A percentile compares a stretch with the other conserved stretches of the same genome.
Evolutionary conservation across 129 eudicot genomes (phyloP).

Genomic region (carrot (Daucus carota)): DNA sequence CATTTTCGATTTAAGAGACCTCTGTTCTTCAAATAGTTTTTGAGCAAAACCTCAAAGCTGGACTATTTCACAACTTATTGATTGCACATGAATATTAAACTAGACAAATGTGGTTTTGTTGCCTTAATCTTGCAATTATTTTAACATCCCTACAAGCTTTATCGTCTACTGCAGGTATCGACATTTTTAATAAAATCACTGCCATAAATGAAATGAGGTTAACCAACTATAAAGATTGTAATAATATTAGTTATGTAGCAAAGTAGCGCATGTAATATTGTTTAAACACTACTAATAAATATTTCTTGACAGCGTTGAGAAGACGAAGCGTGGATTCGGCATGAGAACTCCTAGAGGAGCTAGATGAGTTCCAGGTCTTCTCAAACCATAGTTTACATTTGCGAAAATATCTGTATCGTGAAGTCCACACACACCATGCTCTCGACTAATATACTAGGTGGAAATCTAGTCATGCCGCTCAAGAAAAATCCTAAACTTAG

Average conservation of each 20-base stretch:
- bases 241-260: background rate
- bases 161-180: background rate
- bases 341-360: constrained; percentile 63
- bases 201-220: background rate
- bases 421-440: background rate
- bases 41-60: background rate
- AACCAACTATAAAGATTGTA: background rate
- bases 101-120: background rate
- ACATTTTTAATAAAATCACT: background rate
- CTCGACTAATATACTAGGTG: background rate
- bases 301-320: constrained; percentile 57
- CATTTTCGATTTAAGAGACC: background rate
- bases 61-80: too few relatives aligned
- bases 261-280: background rate
- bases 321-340: constrained; percentile 80
- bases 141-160: background rate
- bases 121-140: background rate
- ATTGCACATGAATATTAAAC: too few relatives aligned
- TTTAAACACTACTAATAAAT: background rate
- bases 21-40: background rate
- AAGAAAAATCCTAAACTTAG: background rate
- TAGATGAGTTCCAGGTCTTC: constrained; percentile 11
- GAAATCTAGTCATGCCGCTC: background rate
- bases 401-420: background rate
- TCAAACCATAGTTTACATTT: background rate